phyloP scores from a whole-genome alignment of 345 rosid genomes.

The Atalantia buxifolia region DNA sequence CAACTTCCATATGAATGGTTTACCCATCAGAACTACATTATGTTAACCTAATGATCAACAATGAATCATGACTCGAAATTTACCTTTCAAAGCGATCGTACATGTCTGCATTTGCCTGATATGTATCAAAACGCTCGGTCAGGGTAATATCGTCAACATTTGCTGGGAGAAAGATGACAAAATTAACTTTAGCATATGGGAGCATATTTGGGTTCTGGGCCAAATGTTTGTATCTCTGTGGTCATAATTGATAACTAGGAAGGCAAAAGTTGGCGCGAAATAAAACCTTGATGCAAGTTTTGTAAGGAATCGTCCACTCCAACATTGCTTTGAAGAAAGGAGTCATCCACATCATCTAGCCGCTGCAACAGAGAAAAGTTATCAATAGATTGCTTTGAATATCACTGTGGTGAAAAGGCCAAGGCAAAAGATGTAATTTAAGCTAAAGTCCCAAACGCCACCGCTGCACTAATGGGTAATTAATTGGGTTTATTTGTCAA shows the following conservation, averaged over 20 bases:
- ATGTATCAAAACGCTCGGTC: constrained; percentile 53
- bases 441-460: not conserved
- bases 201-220: not conserved
- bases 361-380: constrained; percentile 36
- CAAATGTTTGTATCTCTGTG: not conserved
- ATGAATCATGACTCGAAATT: not conserved
- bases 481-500: not conserved
- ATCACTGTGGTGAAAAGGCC: not conserved
- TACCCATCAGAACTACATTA: not conserved
- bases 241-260: not conserved
- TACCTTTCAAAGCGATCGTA: constrained; percentile 71
- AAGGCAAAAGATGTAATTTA: not conserved
- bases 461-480: not conserved
- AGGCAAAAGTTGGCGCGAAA: not conserved
- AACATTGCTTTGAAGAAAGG: constrained; percentile 25
- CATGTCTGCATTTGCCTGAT: constrained; percentile 38
- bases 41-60: not conserved
- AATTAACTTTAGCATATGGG: constrained; percentile 2
- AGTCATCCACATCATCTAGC: constrained; percentile 60
- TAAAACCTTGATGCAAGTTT: constrained; percentile 70
- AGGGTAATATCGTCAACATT: constrained; percentile 70
- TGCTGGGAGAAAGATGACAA: constrained; percentile 42
- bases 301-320: constrained; percentile 41
- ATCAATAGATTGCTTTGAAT: not conserved
- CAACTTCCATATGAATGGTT: not conserved